Evolutionary conservation across 805 yeast genomes (phyloP), one percentile per base, ranked within the genome.

Genomic region (Wickerhamiella lipophila): DNA sequence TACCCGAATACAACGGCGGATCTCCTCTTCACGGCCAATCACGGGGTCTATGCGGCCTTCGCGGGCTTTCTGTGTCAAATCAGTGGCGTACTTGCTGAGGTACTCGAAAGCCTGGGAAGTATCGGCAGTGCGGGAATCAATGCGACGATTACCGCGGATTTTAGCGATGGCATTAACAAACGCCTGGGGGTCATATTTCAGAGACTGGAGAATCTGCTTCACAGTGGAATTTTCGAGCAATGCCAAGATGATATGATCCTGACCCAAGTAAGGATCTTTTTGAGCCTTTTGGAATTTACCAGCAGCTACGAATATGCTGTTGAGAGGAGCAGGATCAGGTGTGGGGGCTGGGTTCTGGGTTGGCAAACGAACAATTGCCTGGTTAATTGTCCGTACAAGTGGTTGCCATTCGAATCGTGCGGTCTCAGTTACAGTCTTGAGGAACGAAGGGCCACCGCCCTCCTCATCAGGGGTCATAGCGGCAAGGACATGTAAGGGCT

Each of bases 1-100:
- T 2, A 92, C 95, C 53, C 97, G 77, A 52, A 92, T 89, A 27
- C 95, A 85, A 56, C 96, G 76, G 68, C 97, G 77, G 56, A 92
- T 92, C 69, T 92, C 98, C 67, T 92, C 98, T 65, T 92, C 98
- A 70, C 98, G 83, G 50, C 98, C 98, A 62, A 92, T 92, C 40
- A 92, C 98, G 3, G 98, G 98, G 66, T 92, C 98, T 51, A 92
- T 78, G 64, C 84, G 86, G 62, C 98, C 98, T 62, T 83, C 80
- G 55, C 94, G 73, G 9, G 98, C 98, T 64, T 78, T 79, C 59
- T 85, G 94, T 1, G 98, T 92, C 72, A 92, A 75, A 65, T 92
- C 96, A 56, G 82, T 76, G 52, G 97, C 95, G 65, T 92, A 92
- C 64, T 92, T 92, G 52, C 76, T 69, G 58, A 92, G 70, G 60